A percentile compares a stretch with the other conserved stretches of the same genome.
These are phyloP conservation scores for Aspergillus phoenicis DNA, from an alignment of 2,329 filamentous ascomycete genomes.

Conservation along the genomic window DNA sequence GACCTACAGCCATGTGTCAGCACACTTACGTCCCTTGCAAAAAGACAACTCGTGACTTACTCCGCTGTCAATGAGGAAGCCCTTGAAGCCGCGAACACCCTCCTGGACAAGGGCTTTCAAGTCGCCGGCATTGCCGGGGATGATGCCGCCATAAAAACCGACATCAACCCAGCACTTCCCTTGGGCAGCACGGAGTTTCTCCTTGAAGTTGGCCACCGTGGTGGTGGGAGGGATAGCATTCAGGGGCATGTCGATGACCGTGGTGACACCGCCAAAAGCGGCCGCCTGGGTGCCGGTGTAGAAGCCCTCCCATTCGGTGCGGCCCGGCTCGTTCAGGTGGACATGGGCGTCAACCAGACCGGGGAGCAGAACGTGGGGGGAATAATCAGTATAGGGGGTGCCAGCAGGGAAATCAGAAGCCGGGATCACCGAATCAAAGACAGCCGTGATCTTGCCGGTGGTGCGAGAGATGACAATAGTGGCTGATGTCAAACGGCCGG, in stretches of 20 bases:
- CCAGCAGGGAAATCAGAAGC: slow-evolving; percentile 70
- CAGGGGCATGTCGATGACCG: slow-evolving; percentile 94
- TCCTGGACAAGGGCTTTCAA: slow-evolving; percentile 78
- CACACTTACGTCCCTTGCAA: background rate
- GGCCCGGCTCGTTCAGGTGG: slow-evolving; percentile 93
- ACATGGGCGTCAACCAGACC: slow-evolving; percentile 96
- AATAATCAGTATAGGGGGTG: slow-evolving; percentile 78
- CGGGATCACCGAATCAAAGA: slow-evolving; percentile 75
- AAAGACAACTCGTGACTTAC: slow-evolving; percentile 56
- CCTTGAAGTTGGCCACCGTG: slow-evolving; percentile 75
- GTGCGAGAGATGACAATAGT: slow-evolving; percentile 76
- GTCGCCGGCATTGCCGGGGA: slow-evolving; percentile 83
- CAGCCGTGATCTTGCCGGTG: slow-evolving; percentile 81
- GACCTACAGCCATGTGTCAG: slow-evolving; percentile 58
- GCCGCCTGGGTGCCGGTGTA: slow-evolving; percentile 91
- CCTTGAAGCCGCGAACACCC: slow-evolving; percentile 94
- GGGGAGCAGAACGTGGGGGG: slow-evolving; percentile 80
- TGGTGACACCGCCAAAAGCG: slow-evolving; percentile 93
- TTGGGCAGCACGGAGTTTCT: slow-evolving; percentile 80
- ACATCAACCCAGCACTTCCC: slow-evolving; percentile 98
- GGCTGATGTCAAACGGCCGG: slow-evolving; percentile 74
- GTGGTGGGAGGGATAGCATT: slow-evolving; percentile 97
- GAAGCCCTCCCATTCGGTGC: slow-evolving; percentile 98
- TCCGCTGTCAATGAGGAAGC: slow-evolving; percentile 94
- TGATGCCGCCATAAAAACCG: slow-evolving; percentile 94